Conservation (phyloP, 306 rosid species). For the Hippophae gyantsensis region DNA sequence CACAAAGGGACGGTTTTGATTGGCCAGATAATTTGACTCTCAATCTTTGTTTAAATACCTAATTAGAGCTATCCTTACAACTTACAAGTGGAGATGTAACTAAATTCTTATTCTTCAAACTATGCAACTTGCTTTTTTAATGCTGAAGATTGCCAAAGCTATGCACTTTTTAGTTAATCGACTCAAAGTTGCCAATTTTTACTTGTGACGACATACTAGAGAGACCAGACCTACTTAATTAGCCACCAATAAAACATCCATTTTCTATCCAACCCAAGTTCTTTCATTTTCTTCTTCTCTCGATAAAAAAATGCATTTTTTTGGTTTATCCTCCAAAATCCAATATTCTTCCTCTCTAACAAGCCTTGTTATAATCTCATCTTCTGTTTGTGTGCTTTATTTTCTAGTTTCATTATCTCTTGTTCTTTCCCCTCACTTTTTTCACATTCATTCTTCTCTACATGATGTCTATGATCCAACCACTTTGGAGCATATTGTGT, state of each 20-base stretch:
- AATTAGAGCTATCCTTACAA: too few relatives aligned
- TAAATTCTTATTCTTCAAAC: too few relatives aligned
- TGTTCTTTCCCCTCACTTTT: conserved; percentile 19
- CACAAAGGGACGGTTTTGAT: too few relatives aligned
- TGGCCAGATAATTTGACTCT: too few relatives aligned
- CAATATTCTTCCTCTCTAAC: conserved; percentile 23
- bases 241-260: neutral
- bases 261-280: neutral
- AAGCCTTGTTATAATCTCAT: conserved; percentile 35
- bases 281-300: neutral
- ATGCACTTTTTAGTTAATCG: too few relatives aligned
- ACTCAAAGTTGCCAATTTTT: too few relatives aligned
- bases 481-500: conserved; percentile 59
- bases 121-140: too few relatives aligned
- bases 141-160: too few relatives aligned
- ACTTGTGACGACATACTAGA: too few relatives aligned
- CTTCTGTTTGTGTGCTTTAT: conserved; percentile 45
- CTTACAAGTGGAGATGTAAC: too few relatives aligned
- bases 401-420: conserved; percentile 36
- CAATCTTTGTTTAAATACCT: too few relatives aligned
- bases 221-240: neutral
- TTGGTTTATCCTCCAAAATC: conserved; percentile 33
- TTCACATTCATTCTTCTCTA: conserved; percentile 4
- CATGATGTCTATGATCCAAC: conserved; percentile 30
- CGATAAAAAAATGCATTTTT: conserved; percentile 33